Evolutionary conservation across 1,139 yeast species (phyloP), one percentile per base, ranked within the genome.

Genomic region (Magnusiomyces suaveolens): DNA sequence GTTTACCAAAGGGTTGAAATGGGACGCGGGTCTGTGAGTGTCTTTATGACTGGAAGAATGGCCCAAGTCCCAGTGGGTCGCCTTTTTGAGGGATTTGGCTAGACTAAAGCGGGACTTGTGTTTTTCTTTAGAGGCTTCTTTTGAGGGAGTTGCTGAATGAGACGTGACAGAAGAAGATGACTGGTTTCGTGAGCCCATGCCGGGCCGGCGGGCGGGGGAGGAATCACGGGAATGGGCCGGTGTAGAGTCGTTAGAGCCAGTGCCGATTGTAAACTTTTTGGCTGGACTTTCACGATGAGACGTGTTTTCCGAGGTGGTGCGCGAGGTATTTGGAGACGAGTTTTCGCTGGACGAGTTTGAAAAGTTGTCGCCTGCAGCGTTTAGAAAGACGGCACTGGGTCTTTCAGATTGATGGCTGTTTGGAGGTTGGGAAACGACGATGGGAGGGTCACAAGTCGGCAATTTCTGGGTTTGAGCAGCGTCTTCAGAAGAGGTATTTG

Each of bases 161-260:
- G 54, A 39, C 50, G 59, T 59, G 52, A 62, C 64, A 44, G 64
- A 62, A 55, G 70, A 70, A 18, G 41, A 18, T n/a, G 41, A 36
- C 18, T 10, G 16, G 4, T 36, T 36, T 10, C 16, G 41, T 16
- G 18, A 18, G 18, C 18, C 41, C 41, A 36, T 36, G 8, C 16
- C 18, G 18, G 41, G 41, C 8, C 41, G 41, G 1, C 68, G 64
- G 39, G 59, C 46, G 8, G 64, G 64, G 1, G 63, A 60, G 14
- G 57, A 43, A 21, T 60, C 62, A 25, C 62, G 54, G n/a, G 64
- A 62, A 10, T 55, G 54, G 18, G 20, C 47, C 1, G 59, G 56
- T 1, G 60, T 50, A 20, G 54, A 51, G n/a, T 51, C 52, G 3
- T 41, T 4, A 16, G 36, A 23, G 14, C 33, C 52, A 3, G 43